Conservation (phyloP, 805 yeast genomes). For the Danielia oregonensis region DNA sequence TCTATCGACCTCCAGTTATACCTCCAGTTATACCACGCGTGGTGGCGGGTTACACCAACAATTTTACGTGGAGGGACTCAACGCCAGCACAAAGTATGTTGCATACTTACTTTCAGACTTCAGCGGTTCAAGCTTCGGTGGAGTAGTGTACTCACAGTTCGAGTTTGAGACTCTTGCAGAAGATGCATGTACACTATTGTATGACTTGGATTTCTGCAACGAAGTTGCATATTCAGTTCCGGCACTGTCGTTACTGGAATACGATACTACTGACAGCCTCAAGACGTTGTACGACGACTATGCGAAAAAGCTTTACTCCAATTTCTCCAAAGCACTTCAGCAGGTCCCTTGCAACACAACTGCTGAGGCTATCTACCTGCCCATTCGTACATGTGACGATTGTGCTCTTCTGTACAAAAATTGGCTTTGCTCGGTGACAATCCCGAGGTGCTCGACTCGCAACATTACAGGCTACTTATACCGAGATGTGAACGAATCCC, state of each 20-base stretch:
- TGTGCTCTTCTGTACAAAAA: constrained; percentile 69
- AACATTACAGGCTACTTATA: constrained; percentile 40
- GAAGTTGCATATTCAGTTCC: constrained; percentile 90
- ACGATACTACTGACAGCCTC: constrained; percentile 14
- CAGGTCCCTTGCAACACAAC: constrained; percentile 73
- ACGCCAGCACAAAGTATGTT: constrained; percentile 55
- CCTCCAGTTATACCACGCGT: constrained; percentile 39
- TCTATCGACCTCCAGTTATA: constrained; percentile 18
- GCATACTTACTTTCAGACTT: constrained; percentile 60
- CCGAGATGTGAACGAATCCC: constrained; percentile 48
- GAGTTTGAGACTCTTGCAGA: constrained; percentile 52
- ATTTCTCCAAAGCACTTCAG: constrained; percentile 73
- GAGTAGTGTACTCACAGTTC: constrained; percentile 56
- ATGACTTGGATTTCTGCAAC: constrained; percentile 70
- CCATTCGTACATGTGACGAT: constrained; percentile 66
- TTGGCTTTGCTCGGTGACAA: constrained; percentile 88
- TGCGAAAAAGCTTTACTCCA: constrained; percentile 53
- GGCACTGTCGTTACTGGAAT: constrained; percentile 19
- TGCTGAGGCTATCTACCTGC: constrained; percentile 65
- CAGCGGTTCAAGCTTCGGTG: constrained; percentile 46
- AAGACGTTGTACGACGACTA: constrained; percentile 54
- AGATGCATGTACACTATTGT: constrained; percentile 68
- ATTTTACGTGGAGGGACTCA: constrained; percentile 58
- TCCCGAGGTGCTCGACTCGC: constrained; percentile 76
- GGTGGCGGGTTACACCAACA: constrained; percentile 54